A percentile compares a stretch with the other conserved stretches of the same genome.
Evolutionary conservation across 192 early-diverging fungal species (phyloP).

Genomic region (Backusella liffmaniae): DNA sequence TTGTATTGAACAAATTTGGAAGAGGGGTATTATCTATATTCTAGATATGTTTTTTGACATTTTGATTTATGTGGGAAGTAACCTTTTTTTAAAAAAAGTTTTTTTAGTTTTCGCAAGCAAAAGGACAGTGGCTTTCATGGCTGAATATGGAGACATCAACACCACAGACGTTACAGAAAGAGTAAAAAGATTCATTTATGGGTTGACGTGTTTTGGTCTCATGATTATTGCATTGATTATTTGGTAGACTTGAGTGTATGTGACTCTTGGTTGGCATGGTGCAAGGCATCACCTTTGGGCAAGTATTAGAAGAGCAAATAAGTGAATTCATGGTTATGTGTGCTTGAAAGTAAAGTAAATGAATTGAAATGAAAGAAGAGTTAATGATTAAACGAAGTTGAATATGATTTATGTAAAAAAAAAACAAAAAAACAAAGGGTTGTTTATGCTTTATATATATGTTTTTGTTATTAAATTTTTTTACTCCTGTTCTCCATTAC

Average conservation of each 20-base stretch:
- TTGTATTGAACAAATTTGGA: background rate
- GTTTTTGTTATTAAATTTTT: background rate
- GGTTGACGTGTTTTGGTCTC: background rate
- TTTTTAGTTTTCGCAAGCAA: background rate
- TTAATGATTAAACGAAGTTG: background rate
- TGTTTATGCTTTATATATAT: background rate
- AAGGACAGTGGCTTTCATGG: slow-evolving; percentile 10
- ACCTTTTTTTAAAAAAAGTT: background rate
- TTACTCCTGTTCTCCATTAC: background rate
- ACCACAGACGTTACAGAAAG: slow-evolving; percentile 9
- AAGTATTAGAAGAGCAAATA: background rate
- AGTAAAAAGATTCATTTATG: background rate
- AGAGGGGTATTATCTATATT: background rate
- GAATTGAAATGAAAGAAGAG: background rate
- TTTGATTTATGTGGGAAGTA: background rate
- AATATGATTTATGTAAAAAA: background rate
- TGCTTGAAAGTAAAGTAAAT: background rate
- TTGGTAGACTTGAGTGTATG: background rate
- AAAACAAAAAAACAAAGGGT: background rate
- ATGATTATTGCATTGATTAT: background rate
- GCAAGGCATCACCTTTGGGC: background rate
- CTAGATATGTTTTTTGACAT: background rate
- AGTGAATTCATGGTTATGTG: background rate
- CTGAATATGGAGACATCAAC: slow-evolving; percentile 6
- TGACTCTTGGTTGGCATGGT: background rate